Evolutionary conservation across 257 asterid genomes (phyloP).

Genomic region (Salvia hispanica): DNA sequence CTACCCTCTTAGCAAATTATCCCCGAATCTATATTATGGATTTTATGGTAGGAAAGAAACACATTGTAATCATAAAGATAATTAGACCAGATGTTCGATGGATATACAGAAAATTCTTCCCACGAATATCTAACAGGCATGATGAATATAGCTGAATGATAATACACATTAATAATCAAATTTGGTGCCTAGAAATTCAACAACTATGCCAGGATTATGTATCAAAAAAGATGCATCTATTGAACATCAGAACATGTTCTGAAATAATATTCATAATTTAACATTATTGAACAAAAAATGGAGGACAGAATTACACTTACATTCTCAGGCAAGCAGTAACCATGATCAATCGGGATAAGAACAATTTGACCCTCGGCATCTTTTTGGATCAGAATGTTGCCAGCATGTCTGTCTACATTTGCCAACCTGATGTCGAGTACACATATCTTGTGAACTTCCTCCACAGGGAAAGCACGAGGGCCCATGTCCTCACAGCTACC

Average conservation of each 20-base stretch:
- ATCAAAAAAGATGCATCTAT: conserved; percentile 13
- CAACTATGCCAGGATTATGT: neutral
- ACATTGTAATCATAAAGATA: neutral
- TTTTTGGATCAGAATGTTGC: conserved; percentile 64
- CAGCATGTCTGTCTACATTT: conserved; percentile 74
- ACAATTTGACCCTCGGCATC: conserved; percentile 50
- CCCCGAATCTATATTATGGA: neutral
- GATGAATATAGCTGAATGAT: neutral
- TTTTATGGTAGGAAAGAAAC: too few species aligned
- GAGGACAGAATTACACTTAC: conserved; percentile 43
- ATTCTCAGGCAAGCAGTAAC: conserved; percentile 79
- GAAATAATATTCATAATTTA: neutral
- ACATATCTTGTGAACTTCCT: conserved; percentile 76
- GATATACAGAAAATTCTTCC: conserved; percentile 5
- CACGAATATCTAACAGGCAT: neutral
- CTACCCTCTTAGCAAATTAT: neutral
- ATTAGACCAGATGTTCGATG: neutral
- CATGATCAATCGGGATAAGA: conserved; percentile 78
- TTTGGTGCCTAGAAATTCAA: neutral
- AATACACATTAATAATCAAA: neutral
- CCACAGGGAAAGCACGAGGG: conserved; percentile 61
- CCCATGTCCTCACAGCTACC: conserved; percentile 90
- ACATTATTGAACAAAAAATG: neutral
- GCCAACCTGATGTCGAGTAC: conserved; percentile 77
- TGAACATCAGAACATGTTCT: neutral